A percentile compares a stretch with the other conserved stretches of the same genome.
Conservation (phyloP, 2,329 filamentous ascomycete species). For the Blumeria hordei region DNA sequence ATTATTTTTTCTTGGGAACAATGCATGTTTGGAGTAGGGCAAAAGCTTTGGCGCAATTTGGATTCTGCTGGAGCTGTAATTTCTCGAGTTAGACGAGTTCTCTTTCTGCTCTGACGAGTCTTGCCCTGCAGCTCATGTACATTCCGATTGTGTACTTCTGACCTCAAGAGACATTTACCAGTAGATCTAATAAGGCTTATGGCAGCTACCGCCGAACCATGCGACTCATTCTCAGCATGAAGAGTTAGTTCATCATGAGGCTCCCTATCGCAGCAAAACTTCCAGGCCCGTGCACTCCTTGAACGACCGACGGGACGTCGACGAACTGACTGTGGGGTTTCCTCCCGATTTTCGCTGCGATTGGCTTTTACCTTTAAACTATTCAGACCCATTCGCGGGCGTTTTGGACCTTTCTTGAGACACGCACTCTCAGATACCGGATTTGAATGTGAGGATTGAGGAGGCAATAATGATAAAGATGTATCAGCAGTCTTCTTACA, state of each 20-base stretch:
- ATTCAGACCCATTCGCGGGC: slow-evolving; percentile 47
- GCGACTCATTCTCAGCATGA: slow-evolving; percentile 60
- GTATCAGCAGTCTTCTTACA: slow-evolving; percentile 64
- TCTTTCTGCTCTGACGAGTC: no score
- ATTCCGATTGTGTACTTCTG: slow-evolving; percentile 43
- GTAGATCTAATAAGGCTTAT: slow-evolving; percentile 60
- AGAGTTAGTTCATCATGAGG: slow-evolving; percentile 52
- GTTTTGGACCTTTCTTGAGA: slow-evolving; percentile 20
- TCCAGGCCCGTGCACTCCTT: slow-evolving; percentile 72
- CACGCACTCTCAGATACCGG: slow-evolving; percentile 21
- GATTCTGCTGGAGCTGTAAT: slow-evolving; percentile 28
- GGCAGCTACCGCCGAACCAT: slow-evolving; percentile 55
- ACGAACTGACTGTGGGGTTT: slow-evolving; percentile 18
- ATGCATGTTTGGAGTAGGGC: slow-evolving; percentile 36
- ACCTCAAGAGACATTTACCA: slow-evolving; percentile 25
- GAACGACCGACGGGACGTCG: slow-evolving; percentile 46
- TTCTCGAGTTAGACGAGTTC: slow-evolving; percentile 8
- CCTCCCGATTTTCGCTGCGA: slow-evolving; percentile 26
- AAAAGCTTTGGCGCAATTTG: slow-evolving; percentile 30
- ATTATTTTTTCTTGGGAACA: slow-evolving; percentile 14
- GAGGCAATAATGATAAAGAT: slow-evolving; percentile 39
- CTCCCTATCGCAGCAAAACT: slow-evolving; percentile 69
- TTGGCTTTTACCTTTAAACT: slow-evolving; percentile 30
- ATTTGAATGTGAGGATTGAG: slow-evolving; percentile 23
- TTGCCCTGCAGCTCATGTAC: slow-evolving; percentile 16